Conservation (phyloP, 345 rosid genomes). For the Murraya paniculata region DNA sequence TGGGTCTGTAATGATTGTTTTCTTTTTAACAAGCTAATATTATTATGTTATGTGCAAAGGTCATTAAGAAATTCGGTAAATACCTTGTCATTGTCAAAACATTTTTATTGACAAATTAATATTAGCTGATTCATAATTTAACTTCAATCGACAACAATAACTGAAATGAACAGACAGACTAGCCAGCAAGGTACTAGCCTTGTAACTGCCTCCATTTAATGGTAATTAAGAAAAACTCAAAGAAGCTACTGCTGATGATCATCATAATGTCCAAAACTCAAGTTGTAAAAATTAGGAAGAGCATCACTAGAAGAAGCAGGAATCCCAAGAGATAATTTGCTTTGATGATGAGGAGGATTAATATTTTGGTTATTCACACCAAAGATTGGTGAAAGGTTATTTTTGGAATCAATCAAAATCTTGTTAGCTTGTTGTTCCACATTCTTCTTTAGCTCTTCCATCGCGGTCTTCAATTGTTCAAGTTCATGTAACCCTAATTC, state of each 20-base stretch:
- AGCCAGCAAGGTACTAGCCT: slow-evolving; percentile 16
- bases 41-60: no score
- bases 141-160: not conserved
- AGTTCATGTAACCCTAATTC: slow-evolving; percentile 26
- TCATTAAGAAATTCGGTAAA: no score
- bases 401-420: slow-evolving; percentile 14
- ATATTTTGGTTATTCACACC: not conserved
- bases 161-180: not conserved
- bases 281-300: not conserved
- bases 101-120: not conserved
- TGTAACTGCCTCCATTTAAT: not conserved
- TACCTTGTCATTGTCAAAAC: no score
- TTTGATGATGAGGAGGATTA: slow-evolving; percentile 12
- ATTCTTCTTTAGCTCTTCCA: slow-evolving; percentile 28
- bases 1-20: no score
- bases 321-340: slow-evolving; percentile 9
- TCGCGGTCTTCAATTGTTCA: slow-evolving; percentile 17
- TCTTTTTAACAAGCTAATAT: no score
- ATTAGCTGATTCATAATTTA: not conserved
- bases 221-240: not conserved
- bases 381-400: slow-evolving; percentile 6
- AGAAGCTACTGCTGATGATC: not conserved
- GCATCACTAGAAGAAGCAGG: not conserved
- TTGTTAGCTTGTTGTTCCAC: slow-evolving; percentile 16
- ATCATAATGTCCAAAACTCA: slow-evolving; percentile 8